These are phyloP conservation scores for Lachnellula hyalina DNA, from an alignment of 2,329 filamentous ascomycete genomes.

Conservation along the genomic window DNA sequence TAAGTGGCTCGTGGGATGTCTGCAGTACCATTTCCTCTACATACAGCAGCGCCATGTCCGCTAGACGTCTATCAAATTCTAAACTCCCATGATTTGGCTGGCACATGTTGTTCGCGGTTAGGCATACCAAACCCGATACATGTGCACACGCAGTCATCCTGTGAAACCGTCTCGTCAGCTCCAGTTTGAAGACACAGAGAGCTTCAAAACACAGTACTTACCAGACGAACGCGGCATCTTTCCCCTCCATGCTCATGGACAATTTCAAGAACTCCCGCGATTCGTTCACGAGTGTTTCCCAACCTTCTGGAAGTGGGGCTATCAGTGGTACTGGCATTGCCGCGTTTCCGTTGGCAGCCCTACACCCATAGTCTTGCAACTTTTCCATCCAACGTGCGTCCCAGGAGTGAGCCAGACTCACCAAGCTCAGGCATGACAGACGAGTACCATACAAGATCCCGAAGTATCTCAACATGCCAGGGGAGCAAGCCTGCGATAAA, in stretches of 20 bases:
- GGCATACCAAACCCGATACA: constrained; percentile 22
- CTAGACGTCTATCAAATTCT: constrained; percentile 16
- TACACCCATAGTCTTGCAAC: constrained; percentile 1
- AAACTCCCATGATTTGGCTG: constrained; percentile 16
- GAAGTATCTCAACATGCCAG: constrained; percentile 17
- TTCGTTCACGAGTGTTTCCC: constrained; percentile 22
- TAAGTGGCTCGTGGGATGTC: constrained; percentile 3
- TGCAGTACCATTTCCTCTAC: constrained; percentile 5
- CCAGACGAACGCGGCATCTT: constrained; percentile 21
- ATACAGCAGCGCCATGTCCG: constrained; percentile 9
- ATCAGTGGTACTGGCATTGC: constrained; percentile 4
- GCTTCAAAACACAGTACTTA: constrained; percentile 13
- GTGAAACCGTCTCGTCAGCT: constrained; percentile 9
- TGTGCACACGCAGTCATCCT: constrained; percentile 24
- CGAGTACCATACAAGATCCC: constrained; percentile 21
- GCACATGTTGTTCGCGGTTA: constrained; percentile 24
- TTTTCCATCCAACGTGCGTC: constrained; percentile 1
- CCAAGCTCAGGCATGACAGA: constrained; percentile 20
- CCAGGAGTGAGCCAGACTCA: constrained; percentile 20
- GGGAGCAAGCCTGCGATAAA: constrained; percentile 13
- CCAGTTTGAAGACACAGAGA: constrained; percentile 1
- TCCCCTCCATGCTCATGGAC: constrained; percentile 13
- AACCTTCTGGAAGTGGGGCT: constrained; percentile 18
- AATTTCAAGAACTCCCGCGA: constrained; percentile 19
- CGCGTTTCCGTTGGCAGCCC: not conserved